A percentile compares a stretch with the other conserved stretches of the same genome.
phyloP scores from a whole-genome alignment of 768 basidiomycete species.

The Trametes meyenii region DNA sequence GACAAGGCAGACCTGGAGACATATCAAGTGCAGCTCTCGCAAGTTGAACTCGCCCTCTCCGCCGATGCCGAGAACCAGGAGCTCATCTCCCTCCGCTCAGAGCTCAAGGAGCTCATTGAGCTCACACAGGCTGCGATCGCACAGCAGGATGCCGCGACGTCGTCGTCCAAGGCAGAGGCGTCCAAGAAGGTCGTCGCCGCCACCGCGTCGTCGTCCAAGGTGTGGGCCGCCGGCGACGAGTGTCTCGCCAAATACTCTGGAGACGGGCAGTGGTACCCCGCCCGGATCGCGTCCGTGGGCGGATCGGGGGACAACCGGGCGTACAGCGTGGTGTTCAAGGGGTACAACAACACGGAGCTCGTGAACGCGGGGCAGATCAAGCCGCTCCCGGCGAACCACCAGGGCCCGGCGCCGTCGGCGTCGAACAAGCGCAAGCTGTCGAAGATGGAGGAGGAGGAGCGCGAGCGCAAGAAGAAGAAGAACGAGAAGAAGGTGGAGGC shows the following conservation, averaged over 20 bases:
- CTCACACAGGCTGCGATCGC: conserved; percentile 74
- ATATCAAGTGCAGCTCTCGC: conserved; percentile 87
- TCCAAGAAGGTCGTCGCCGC: conserved; percentile 52
- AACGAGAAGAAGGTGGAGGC: conserved; percentile 91
- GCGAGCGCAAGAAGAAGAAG: conserved; percentile 90
- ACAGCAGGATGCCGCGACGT: conserved; percentile 64
- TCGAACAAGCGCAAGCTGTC: conserved; percentile 77
- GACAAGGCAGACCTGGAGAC: conserved; percentile 82
- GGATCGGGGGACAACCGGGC: conserved; percentile 81
- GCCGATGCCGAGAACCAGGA: conserved; percentile 76
- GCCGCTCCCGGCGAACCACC: conserved; percentile 60
- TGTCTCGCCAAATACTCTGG: conserved; percentile 84
- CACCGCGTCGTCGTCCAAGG: conserved; percentile 48
- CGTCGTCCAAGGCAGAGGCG: conserved; percentile 59
- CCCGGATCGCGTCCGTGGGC: conserved; percentile 82
- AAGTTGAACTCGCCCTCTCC: conserved; percentile 80
- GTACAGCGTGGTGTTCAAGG: conserved; percentile 90
- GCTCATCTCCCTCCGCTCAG: conserved; percentile 70
- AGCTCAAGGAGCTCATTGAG: conserved; percentile 81
- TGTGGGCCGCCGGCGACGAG: conserved; percentile 84
- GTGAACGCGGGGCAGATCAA: conserved; percentile 75
- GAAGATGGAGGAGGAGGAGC: conserved; percentile 84
- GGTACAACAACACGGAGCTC: conserved; percentile 89
- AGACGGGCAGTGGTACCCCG: conserved; percentile 87
- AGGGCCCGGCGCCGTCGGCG: conserved; percentile 37